Evolutionary conservation across 192 early-diverging fungal genomes (phyloP).

Genomic region (Dispira parvispora): DNA sequence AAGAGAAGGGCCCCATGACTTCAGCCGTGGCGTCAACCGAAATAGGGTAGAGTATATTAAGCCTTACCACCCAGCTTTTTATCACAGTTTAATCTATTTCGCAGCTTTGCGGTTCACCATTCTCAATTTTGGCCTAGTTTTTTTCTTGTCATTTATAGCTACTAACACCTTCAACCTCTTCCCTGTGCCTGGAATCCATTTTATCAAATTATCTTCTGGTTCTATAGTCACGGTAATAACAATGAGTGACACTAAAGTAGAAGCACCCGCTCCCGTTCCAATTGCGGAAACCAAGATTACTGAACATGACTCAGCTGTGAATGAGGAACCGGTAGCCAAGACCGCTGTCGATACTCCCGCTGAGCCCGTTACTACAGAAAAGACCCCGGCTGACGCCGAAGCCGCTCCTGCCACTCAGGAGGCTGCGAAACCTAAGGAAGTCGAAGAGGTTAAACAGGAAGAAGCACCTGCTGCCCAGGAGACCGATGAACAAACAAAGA

Average conservation of each 20-base stretch:
- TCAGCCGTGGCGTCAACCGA: too few relatives aligned
- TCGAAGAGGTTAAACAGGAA: not conserved
- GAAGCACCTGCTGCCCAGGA: not conserved
- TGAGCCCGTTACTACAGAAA: not conserved
- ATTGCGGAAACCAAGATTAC: not conserved
- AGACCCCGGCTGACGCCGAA: not conserved
- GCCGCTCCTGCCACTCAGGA: not conserved
- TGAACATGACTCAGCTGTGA: constrained; percentile 2
- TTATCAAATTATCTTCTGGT: too few relatives aligned
- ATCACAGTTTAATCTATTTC: too few relatives aligned
- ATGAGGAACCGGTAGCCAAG: not conserved
- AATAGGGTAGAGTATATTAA: too few relatives aligned
- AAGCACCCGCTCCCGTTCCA: not conserved
- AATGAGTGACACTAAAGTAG: not conserved
- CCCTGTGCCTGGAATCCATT: too few relatives aligned
- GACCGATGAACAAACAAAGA: not conserved
- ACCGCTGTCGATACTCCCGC: constrained; percentile 8
- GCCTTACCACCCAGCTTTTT: too few relatives aligned
- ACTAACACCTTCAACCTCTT: too few relatives aligned
- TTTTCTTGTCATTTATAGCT: too few relatives aligned
- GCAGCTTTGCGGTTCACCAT: too few relatives aligned
- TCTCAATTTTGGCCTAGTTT: too few relatives aligned
- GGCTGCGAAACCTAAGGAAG: not conserved
- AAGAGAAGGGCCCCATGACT: too few relatives aligned
- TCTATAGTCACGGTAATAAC: not conserved